A percentile compares a stretch with the other conserved stretches of the same genome.
Evolutionary conservation across 208 protist genomes (phyloP).

Genomic region (Trypanosoma rangeli): DNA sequence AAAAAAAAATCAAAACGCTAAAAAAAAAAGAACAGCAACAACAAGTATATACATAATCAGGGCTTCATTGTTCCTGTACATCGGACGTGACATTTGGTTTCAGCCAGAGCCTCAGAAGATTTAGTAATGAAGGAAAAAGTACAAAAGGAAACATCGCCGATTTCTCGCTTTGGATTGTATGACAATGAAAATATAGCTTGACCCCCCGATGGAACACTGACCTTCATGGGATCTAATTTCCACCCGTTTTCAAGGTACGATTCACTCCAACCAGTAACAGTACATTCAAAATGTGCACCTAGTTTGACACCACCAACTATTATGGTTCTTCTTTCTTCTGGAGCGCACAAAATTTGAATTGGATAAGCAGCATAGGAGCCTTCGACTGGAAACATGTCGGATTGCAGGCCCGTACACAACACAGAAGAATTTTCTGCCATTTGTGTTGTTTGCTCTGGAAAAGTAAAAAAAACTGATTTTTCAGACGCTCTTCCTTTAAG

Average conservation of each 20-base stretch:
- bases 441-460: slow-evolving; percentile 12
- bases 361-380: slow-evolving; percentile 32
- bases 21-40: slow-evolving; percentile 4
- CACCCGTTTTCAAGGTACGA: slow-evolving; percentile 40
- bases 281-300: slow-evolving; percentile 42
- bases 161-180: slow-evolving; percentile 24
- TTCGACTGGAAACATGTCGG: slow-evolving; percentile 10
- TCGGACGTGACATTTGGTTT: slow-evolving; percentile 29
- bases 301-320: slow-evolving; percentile 44
- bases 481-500: slow-evolving; percentile 35
- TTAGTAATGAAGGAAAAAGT: slow-evolving; percentile 25
- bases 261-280: slow-evolving; percentile 49
- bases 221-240: slow-evolving; percentile 32
- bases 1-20: neutral
- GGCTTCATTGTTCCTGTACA: slow-evolving; percentile 39
- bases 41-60: slow-evolving; percentile 9
- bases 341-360: slow-evolving; percentile 36
- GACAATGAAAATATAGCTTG: slow-evolving; percentile 23
- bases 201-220: slow-evolving; percentile 27
- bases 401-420: slow-evolving; percentile 9
- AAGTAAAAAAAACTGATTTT: slow-evolving; percentile 35
- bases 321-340: slow-evolving; percentile 46
- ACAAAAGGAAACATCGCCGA: slow-evolving; percentile 30
- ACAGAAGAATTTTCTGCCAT: slow-evolving; percentile 4
- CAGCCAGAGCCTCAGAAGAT: slow-evolving; percentile 11